Base-by-base conservation (phyloP, 2,329 filamentous ascomycete species). In the Beauveria medogensis region DNA sequence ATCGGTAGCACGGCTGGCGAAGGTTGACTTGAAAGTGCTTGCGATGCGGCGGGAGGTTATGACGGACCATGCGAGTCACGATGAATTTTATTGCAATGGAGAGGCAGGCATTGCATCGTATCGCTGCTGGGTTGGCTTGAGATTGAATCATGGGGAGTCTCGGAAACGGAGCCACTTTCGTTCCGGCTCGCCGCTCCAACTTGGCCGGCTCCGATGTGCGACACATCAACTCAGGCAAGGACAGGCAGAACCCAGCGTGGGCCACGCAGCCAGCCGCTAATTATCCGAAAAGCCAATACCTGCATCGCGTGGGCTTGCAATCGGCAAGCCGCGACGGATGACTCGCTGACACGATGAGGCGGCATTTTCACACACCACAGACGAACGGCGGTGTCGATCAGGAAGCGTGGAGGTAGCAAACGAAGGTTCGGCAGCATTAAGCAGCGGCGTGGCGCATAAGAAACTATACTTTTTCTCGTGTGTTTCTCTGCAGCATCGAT, bases 161-260 rank as follows among this genome's bases (percentile, higher is more conserved):
- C 50, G 58, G 58, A 48, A 48, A 30, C 50, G 58, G 58, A 50
- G 51, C 51, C 51, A 55, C 51, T 55, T 55, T 60, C 41, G 34
- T 55, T 55, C 58, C 58, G 58, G 51, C 20, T 43, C 26, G 43
- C 51, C 58, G 51, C 30, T 57, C 55, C 44, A 47, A 46, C 30
- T 57, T 30, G 55, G 18, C 52, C 55, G 44, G 44, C 52, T 55
- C 52, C 40, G 52, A 44, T n/a, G 40, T 7, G 16, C 22, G 14
- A 41, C 34, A n/a, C 24, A 22, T 41, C 51, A 40, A 53, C 22
- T 26, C 22, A 43, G 3, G 30, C 30, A 34, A 34, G 30, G 14
- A n/a, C 37, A 26, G 37, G n/a, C 37, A 26, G 37, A 12, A 26
- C 22, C 16, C 9, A 7, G 14, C n/a, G 18, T 22, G 34, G 30